Evolutionary conservation across 2,329 filamentous ascomycete species (phyloP).

Genomic region (Aspergillus floridensis): DNA sequence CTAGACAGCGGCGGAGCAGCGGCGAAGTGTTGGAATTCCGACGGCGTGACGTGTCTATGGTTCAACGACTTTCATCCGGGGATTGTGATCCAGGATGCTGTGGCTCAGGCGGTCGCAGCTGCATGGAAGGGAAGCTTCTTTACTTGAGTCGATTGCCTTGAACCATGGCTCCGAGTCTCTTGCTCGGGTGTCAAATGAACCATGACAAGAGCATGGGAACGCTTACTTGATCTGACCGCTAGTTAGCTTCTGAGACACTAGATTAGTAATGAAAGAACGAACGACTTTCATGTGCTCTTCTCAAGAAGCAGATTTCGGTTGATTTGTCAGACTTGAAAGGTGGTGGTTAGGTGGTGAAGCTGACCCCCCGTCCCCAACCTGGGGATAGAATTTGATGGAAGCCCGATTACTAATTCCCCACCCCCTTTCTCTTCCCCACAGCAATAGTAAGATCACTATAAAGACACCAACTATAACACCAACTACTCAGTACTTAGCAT

Average conservation of each 20-base stretch:
- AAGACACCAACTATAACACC: not conserved
- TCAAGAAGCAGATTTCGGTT: too few relatives aligned
- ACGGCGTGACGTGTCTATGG: constrained; percentile 12
- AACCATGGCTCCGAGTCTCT: too few relatives aligned
- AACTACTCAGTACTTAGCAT: not conserved
- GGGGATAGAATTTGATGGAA: constrained; percentile 22
- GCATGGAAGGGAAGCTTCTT: constrained; percentile 24
- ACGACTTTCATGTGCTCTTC: too few relatives aligned
- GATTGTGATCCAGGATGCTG: constrained; percentile 10
- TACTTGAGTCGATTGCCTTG: constrained; percentile 20
- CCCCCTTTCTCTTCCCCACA: not conserved
- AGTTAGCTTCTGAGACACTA: too few relatives aligned
- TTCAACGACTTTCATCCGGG: constrained; percentile 16
- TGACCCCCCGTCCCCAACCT: constrained; percentile 7
- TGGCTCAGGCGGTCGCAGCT: constrained; percentile 9
- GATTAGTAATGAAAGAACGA: too few relatives aligned
- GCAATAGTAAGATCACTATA: not conserved
- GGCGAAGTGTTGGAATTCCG: constrained; percentile 9
- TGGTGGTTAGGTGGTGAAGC: too few relatives aligned
- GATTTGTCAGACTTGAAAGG: too few relatives aligned
- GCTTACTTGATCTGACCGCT: too few relatives aligned
- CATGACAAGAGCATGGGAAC: too few relatives aligned
- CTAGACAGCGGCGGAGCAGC: constrained; percentile 5
- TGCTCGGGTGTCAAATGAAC: too few relatives aligned
- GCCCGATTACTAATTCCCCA: not conserved